Evolutionary conservation across 345 rosid species (phyloP), one percentile per base, ranked within the genome.

Genomic region (Garcia nutans): DNA sequence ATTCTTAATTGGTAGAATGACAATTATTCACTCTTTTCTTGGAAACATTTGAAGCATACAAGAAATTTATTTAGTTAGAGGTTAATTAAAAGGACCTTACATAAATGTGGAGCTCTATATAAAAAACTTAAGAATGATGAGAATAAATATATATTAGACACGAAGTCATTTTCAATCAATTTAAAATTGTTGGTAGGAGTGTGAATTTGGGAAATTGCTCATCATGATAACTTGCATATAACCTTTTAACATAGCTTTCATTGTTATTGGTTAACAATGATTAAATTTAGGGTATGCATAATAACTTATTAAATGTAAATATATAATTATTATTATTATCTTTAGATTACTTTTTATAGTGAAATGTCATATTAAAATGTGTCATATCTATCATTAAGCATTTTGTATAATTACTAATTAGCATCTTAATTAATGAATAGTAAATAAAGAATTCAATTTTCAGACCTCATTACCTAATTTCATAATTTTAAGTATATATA

Each of bases 141-240:
- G 9, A 62, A 26, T 17, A 26, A 6, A 62, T 33, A 41, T 10
- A 47, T 8, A n/a, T n/a, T n/a, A 33, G 47, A 31, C 17, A 64
- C 33, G 23, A 64, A 64, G 68, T 64, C 68, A 64, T 31, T 41
- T 10, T 37, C 52, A 65, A 65, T 65, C 24, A 26, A 26, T 59
- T 3, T 26, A 41, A 19, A 2, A n/a, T 20, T 20, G 49, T 65
- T 42, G 69, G 69, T 65, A 22, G 24, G 50, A 41, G 16, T 41
- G 3, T 41, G 28, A 10, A 65, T 20, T 65, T 41, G 69, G 26
- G 13, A 41, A 41, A 65, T 65, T 65, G 26, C 26, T 41, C 50
- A 20, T 65, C 52, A 65, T 65, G 52, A n/a, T 65, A 65, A 13
- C 52, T 65, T 65, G 69, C 33, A 33, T 20, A 19, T 20, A 0